Evolutionary conservation across 441 rosid genomes (phyloP).

Genomic region (Gossypium laxum): DNA sequence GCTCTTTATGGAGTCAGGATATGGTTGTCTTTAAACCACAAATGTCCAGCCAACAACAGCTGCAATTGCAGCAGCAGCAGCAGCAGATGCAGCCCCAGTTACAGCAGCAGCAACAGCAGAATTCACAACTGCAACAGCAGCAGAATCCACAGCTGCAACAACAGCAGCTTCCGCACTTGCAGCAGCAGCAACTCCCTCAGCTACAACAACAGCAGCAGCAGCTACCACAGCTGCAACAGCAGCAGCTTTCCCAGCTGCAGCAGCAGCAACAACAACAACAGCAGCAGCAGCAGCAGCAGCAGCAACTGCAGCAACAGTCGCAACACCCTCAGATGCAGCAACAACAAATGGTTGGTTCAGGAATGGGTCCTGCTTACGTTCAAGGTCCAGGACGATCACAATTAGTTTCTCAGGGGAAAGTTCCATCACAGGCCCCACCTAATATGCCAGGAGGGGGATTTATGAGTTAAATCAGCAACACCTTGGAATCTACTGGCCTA

Average conservation of each 20-base stretch:
- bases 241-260: conserved; percentile 23
- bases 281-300: conserved; percentile 16
- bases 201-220: conserved; percentile 24
- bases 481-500: background rate
- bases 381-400: conserved; percentile 62
- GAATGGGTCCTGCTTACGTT: conserved; percentile 61
- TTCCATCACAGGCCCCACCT: conserved; percentile 58
- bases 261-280: conserved; percentile 33
- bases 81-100: conserved; percentile 28
- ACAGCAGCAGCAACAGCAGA: conserved; percentile 14
- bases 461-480: conserved; percentile 31
- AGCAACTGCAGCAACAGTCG: conserved; percentile 18
- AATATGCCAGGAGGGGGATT: conserved; percentile 65
- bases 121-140: conserved; percentile 24
- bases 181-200: conserved; percentile 21
- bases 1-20: conserved; percentile 40
- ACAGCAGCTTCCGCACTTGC: conserved; percentile 27
- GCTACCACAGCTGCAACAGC: conserved; percentile 21
- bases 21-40: conserved; percentile 91
- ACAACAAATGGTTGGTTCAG: conserved; percentile 72
- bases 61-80: conserved; percentile 29
- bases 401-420: conserved; percentile 51
- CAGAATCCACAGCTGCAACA: conserved; percentile 27
- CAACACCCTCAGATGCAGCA: conserved; percentile 23
- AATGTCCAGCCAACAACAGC: conserved; percentile 50